Evolutionary conservation across 164 flowering plant genomes (phyloP), one percentile per base, ranked within the genome.

Genomic region (Liriodendron chinense): DNA sequence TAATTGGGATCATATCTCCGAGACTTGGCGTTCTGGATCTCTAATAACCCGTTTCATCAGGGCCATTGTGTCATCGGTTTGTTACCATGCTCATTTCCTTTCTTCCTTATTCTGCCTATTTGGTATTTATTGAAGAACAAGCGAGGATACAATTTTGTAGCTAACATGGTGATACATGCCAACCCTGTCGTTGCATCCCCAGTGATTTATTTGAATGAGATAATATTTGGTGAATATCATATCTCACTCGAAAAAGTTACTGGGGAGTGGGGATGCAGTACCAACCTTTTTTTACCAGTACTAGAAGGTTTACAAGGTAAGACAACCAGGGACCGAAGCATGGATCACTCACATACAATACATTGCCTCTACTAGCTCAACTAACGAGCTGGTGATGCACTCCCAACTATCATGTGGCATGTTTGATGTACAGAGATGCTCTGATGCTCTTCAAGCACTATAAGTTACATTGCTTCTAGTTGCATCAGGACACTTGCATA

Each of bases 11-110:
- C 71, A 85, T 78, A 89, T 94, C 50, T 76, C 78, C 8, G 85
- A 84, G 64, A 92, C 88, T 6, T 94, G 86, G 81, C 96, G 97
- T 28, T 80, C 93, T 65, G 97, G 97, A 71, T 87, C 89, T 77
- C 78, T 96, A 7, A 65, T 96, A 2, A 83, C 92, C 13, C 90
- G 91, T 75, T 94, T 94, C 79, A 81, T 96, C 76, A 86, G 92
- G 72, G 84, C 93, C 24, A 68, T 85, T 71, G 94, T 93, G 70
- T 91, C 96, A 53, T 94, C 87, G 84, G 98, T 94, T 59, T 21
- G 86, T 75, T 57, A 62, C 69, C 43, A 43, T 10, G 47, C 61
- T 59, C 22, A n/a, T 14, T 12, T 20, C 26, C 12, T 26, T 0
- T 53, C 59, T 53, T 16, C 13, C 59, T 12, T 12, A 53, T 53